Percentiles rank a stretch among this genome's conserved stretches.
Evolutionary conservation across 371 early-diverging fungal species (phyloP).

Genomic region (Apophysomyces trapeziformis): DNA sequence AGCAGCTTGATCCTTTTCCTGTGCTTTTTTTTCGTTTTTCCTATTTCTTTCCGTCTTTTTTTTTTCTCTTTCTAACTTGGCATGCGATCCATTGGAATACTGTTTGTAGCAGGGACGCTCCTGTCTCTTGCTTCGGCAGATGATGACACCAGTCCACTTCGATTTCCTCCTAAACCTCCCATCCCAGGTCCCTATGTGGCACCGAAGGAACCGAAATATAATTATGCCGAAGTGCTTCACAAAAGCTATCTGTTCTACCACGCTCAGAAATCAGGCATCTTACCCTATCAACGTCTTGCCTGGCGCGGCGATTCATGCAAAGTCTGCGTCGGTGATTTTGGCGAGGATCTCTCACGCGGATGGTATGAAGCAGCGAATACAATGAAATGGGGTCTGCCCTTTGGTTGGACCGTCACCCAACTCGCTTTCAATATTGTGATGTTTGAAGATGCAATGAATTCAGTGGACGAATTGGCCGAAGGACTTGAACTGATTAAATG

Average conservation of each 20-base stretch:
- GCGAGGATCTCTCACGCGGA: slow-evolving; percentile 59
- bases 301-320: slow-evolving; percentile 65
- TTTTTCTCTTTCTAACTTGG: not conserved
- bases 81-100: not conserved
- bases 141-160: slow-evolving; percentile 38
- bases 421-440: slow-evolving; percentile 58
- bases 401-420: slow-evolving; percentile 56
- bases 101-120: not conserved
- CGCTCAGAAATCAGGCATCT: slow-evolving; percentile 56
- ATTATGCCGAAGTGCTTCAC: slow-evolving; percentile 62
- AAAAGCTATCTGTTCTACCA: slow-evolving; percentile 61
- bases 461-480: slow-evolving; percentile 57
- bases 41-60: not conserved
- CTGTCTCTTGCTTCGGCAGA: slow-evolving; percentile 10
- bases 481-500: slow-evolving; percentile 52
- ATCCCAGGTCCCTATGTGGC: slow-evolving; percentile 41
- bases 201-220: slow-evolving; percentile 51
- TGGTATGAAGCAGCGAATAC: slow-evolving; percentile 72
- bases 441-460: slow-evolving; percentile 57
- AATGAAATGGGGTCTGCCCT: slow-evolving; percentile 66
- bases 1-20: too few species aligned
- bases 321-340: slow-evolving; percentile 55
- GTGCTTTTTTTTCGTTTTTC: not conserved
- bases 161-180: slow-evolving; percentile 37
- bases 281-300: slow-evolving; percentile 61